phyloP scores from a whole-genome alignment of 2,329 filamentous ascomycete species.

The Diaporthe sp. region DNA sequence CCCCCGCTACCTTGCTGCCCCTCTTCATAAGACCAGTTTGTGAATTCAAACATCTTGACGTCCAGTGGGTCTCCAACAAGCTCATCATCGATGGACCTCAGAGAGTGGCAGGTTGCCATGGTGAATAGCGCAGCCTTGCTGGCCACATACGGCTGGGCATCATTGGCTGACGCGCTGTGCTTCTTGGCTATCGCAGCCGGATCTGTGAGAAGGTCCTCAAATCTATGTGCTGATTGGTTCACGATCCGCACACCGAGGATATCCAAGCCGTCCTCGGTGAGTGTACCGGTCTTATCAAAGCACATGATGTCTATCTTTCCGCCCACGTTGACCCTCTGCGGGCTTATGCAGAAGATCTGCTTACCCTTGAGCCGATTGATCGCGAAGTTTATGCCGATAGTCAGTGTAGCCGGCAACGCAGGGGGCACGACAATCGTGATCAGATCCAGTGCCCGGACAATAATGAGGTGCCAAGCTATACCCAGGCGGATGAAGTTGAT shows the following conservation, averaged over 20 bases:
- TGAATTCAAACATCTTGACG: constrained; percentile 99
- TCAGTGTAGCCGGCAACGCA: constrained; percentile 92
- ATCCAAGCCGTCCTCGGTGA: constrained; percentile 96
- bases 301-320: constrained; percentile 97
- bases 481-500: constrained; percentile 91
- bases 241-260: constrained; percentile 90
- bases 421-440: constrained; percentile 99
- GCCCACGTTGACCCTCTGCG: constrained; percentile 95
- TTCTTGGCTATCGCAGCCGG: constrained; percentile 69
- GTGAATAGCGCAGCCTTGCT: constrained; percentile 82
- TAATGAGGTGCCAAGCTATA: constrained; percentile 89
- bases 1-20: constrained; percentile 77
- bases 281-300: constrained; percentile 98
- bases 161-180: constrained; percentile 47
- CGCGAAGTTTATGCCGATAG: constrained; percentile 97
- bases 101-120: constrained; percentile 97
- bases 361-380: constrained; percentile 87
- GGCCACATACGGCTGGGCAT: constrained; percentile 51
- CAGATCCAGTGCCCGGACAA: constrained; percentile 91
- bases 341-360: constrained; percentile 97
- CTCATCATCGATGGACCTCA: constrained; percentile 88
- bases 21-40: constrained; percentile 92
- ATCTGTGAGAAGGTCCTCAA: constrained; percentile 82
- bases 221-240: constrained; percentile 71
- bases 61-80: constrained; percentile 94